phyloP scores from a whole-genome alignment of 1,284 basidiomycete genomes.

The Vanrija sp. region DNA sequence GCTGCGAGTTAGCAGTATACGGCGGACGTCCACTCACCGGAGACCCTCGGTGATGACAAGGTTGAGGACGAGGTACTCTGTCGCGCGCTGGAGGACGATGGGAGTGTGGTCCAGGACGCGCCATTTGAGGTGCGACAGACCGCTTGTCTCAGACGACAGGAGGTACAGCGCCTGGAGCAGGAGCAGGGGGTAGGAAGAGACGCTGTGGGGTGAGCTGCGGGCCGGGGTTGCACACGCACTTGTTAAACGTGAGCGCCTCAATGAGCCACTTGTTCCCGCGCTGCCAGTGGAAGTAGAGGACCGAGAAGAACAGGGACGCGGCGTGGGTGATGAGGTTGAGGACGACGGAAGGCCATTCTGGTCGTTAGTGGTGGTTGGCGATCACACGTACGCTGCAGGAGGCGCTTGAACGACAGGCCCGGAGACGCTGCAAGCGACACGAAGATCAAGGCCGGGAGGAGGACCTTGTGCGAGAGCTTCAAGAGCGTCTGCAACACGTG shows the following conservation, averaged over 20 bases:
- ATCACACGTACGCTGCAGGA: conserved; percentile 27
- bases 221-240: conserved; percentile 22
- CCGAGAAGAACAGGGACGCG: conserved; percentile 22
- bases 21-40: conserved; percentile 17
- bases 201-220: conserved; percentile 17
- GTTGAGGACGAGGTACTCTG: conserved; percentile 35
- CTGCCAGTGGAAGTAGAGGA: conserved; percentile 17
- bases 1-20: not conserved
- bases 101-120: conserved; percentile 23
- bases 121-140: conserved; percentile 36
- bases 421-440: conserved; percentile 31
- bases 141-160: conserved; percentile 14
- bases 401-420: conserved; percentile 18
- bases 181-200: conserved; percentile 38
- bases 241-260: conserved; percentile 36
- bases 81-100: conserved; percentile 23
- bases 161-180: conserved; percentile 29
- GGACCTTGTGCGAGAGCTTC: conserved; percentile 21
- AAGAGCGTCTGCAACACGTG: conserved; percentile 15
- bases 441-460: conserved; percentile 37
- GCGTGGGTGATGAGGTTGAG: conserved; percentile 34
- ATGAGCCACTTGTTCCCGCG: conserved; percentile 33
- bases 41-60: conserved; percentile 27
- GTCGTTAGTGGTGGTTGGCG: too few relatives aligned
- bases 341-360: conserved; percentile 38